phyloP scores from a whole-genome alignment of 129 eudicot species.

The Chrysanthemum lavandulifolium region DNA sequence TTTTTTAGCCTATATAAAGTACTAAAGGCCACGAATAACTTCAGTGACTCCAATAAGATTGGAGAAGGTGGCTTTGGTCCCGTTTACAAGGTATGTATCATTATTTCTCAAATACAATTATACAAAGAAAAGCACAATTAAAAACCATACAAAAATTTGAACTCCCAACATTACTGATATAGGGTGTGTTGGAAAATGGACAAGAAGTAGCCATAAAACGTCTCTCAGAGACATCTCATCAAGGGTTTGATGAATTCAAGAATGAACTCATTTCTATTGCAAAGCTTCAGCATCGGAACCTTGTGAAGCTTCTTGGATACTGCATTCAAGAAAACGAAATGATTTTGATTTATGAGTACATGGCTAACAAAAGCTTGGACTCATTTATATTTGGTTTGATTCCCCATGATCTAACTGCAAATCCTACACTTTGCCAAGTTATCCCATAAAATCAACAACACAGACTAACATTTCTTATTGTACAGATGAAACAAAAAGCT shows the following conservation, averaged over 20 bases:
- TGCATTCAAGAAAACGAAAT: background rate
- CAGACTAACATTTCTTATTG: background rate
- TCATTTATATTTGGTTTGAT: background rate
- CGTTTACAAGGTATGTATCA: background rate
- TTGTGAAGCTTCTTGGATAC: constrained; percentile 17
- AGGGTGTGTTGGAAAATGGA: background rate
- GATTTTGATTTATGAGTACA: background rate
- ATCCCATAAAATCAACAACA: no score
- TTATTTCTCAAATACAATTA: no score
- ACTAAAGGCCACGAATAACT: constrained; percentile 4
- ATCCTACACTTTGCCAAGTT: background rate
- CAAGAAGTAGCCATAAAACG: background rate
- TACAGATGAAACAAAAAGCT: background rate
- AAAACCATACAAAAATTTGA: no score
- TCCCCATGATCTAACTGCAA: background rate
- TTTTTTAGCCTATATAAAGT: background rate
- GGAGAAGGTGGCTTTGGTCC: constrained; percentile 15
- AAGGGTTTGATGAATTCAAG: background rate
- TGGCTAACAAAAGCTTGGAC: background rate
- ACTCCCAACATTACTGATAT: no score
- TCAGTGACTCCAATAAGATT: background rate
- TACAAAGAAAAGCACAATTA: no score
- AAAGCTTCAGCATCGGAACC: constrained; percentile 32
- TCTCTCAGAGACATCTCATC: background rate
- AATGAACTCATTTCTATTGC: constrained; percentile 23